Evolutionary conservation across 495 filamentous ascomycete species (phyloP).

Genomic region (Podospora fimiseda): DNA sequence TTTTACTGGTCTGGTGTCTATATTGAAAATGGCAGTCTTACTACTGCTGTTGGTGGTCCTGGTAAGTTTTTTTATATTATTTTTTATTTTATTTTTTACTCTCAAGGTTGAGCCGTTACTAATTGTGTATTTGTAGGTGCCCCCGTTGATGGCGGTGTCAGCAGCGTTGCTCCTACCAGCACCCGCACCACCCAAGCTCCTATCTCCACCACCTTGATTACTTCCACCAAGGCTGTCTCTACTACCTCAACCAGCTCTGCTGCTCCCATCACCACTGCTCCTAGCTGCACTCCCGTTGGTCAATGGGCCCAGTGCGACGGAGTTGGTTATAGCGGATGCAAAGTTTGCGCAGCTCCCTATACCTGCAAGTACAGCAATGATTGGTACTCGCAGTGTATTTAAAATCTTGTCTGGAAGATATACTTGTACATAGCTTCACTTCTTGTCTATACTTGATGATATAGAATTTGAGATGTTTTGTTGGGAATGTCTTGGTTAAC

Average conservation of each 20-base stretch:
- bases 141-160: conserved; percentile 8
- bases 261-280: conserved; percentile 9
- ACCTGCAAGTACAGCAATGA: conserved; percentile 34
- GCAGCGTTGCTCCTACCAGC: conserved; percentile 10
- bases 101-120: not conserved
- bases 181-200: conserved; percentile 9
- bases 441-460: conserved; percentile 10
- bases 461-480: not conserved
- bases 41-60: conserved; percentile 38
- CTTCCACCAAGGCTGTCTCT: conserved; percentile 6
- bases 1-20: conserved; percentile 71
- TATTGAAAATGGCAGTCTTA: conserved; percentile 59
- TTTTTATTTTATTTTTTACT: not conserved
- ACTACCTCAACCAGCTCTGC: conserved; percentile 19
- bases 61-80: conserved; percentile 11
- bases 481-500: too few relatives aligned
- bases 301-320: conserved; percentile 43
- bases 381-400: conserved; percentile 36
- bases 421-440: conserved; percentile 4
- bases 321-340: conserved; percentile 33
- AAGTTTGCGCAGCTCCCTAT: conserved; percentile 31
- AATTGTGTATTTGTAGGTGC: conserved; percentile 3
- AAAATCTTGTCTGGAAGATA: conserved; percentile 2
- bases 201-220: conserved; percentile 3
- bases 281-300: conserved; percentile 20